These are phyloP conservation scores for Aureobasidium sp. DNA, from an alignment of 2,329 filamentous ascomycete genomes.

Conservation along the genomic window DNA sequence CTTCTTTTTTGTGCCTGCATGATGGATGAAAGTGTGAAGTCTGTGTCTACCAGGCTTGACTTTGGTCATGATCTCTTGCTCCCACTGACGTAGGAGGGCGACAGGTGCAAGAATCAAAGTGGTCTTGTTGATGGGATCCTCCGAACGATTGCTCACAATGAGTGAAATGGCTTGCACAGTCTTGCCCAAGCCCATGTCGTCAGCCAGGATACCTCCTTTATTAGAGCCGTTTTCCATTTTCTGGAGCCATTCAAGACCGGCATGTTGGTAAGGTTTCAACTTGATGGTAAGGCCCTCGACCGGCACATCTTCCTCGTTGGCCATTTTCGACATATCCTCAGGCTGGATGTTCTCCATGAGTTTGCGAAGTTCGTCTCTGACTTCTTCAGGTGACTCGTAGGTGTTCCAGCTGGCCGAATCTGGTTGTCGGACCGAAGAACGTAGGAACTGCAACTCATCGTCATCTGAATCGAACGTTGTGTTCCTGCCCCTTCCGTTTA, in stretches of 20 bases:
- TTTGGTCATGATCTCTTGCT: conserved; percentile 68
- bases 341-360: conserved; percentile 67
- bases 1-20: conserved; percentile 53
- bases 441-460: conserved; percentile 25
- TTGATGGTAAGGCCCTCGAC: conserved; percentile 56
- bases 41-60: conserved; percentile 50
- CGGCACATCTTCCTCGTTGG: conserved; percentile 54
- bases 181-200: conserved; percentile 80
- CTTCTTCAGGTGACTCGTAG: conserved; percentile 46
- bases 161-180: conserved; percentile 77
- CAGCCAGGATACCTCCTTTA: conserved; percentile 70
- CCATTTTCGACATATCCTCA: conserved; percentile 62
- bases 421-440: conserved; percentile 25
- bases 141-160: conserved; percentile 61
- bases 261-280: conserved; percentile 75
- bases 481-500: background rate
- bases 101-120: conserved; percentile 79
- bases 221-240: conserved; percentile 63
- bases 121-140: conserved; percentile 55
- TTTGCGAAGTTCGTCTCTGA: conserved; percentile 60
- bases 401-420: conserved; percentile 22
- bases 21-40: conserved; percentile 62
- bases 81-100: conserved; percentile 76
- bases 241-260: conserved; percentile 70
- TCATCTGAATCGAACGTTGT: conserved; percentile 19